These are phyloP conservation scores for Metschnikowia similis DNA, from an alignment of 805 yeast species.

Conservation along the genomic window DNA sequence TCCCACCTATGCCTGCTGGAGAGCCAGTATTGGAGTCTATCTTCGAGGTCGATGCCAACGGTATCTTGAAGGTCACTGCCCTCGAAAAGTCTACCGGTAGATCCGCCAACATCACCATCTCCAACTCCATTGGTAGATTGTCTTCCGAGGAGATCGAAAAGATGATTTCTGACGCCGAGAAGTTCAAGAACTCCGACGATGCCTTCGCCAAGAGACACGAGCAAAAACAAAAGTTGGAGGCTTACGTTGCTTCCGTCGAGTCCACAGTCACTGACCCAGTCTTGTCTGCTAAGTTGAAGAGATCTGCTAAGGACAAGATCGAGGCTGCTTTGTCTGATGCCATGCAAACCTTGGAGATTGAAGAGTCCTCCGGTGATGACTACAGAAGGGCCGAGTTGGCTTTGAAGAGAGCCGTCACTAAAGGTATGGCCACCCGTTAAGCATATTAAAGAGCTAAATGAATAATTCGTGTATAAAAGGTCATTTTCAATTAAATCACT, in stretches of 20 bases:
- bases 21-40: slow-evolving; percentile 48
- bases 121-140: slow-evolving; percentile 48
- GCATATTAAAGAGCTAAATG: slow-evolving; percentile 19
- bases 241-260: slow-evolving; percentile 84
- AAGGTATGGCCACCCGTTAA: slow-evolving; percentile 98
- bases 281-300: slow-evolving; percentile 93
- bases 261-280: slow-evolving; percentile 97
- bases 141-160: slow-evolving; percentile 47
- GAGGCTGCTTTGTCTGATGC: slow-evolving; percentile 98
- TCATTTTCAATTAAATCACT: slow-evolving; percentile 6
- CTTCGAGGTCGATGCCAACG: slow-evolving; percentile 49
- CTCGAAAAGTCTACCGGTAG: slow-evolving; percentile 48
- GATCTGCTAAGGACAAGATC: slow-evolving; percentile 94
- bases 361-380: slow-evolving; percentile 95
- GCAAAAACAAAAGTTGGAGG: slow-evolving; percentile 98
- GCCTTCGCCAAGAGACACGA: slow-evolving; percentile 99
- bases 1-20: slow-evolving; percentile 49
- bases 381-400: slow-evolving; percentile 98
- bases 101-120: slow-evolving; percentile 48
- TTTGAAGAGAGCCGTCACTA: slow-evolving; percentile 98
- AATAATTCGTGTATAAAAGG: slow-evolving; percentile 18
- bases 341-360: slow-evolving; percentile 93
- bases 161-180: slow-evolving; percentile 47
- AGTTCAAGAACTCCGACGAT: slow-evolving; percentile 94
- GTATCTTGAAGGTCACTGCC: slow-evolving; percentile 49